A percentile compares a stretch with the other conserved stretches of the same genome.
Conservation (phyloP, 768 basidiomycete genomes). For the Thelephora aurantiotincta region DNA sequence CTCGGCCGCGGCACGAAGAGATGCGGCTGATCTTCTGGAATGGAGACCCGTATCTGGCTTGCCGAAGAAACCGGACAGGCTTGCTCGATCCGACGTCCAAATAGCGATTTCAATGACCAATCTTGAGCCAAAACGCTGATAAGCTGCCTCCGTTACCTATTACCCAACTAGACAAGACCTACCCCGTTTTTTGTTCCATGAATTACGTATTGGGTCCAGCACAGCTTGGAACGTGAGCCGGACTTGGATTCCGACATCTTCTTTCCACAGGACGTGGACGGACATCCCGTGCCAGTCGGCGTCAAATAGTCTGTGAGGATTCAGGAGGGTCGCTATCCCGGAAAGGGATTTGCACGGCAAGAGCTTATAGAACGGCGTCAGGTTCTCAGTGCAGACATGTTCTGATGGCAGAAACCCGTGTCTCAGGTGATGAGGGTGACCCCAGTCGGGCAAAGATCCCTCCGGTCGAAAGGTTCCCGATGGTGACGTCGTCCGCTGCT, state of each 20-base stretch:
- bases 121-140: slow-evolving; percentile 26
- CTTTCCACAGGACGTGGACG: slow-evolving; percentile 56
- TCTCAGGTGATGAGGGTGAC: slow-evolving; percentile 39
- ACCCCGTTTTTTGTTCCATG: slow-evolving; percentile 43
- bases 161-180: slow-evolving; percentile 5
- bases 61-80: slow-evolving; percentile 57
- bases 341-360: slow-evolving; percentile 85
- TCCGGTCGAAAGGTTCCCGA: slow-evolving; percentile 43
- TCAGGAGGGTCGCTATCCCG: slow-evolving; percentile 70
- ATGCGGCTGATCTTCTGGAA: slow-evolving; percentile 30
- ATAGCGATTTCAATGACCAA: slow-evolving; percentile 60
- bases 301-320: slow-evolving; percentile 77
- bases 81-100: slow-evolving; percentile 47
- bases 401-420: slow-evolving; percentile 74
- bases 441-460: slow-evolving; percentile 37
- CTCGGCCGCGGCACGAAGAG: slow-evolving; percentile 39
- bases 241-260: slow-evolving; percentile 40
- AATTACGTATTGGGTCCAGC: slow-evolving; percentile 55
- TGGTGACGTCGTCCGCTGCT: slow-evolving; percentile 62
- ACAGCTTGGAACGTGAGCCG: slow-evolving; percentile 63
- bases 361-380: slow-evolving; percentile 91
- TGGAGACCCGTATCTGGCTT: slow-evolving; percentile 36
- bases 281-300: slow-evolving; percentile 88
- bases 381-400: slow-evolving; percentile 92
- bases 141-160: not conserved